Evolutionary conservation across 2,329 filamentous ascomycete genomes (phyloP), one percentile per base, ranked within the genome.

Genomic region (Fusarium nodosum): DNA sequence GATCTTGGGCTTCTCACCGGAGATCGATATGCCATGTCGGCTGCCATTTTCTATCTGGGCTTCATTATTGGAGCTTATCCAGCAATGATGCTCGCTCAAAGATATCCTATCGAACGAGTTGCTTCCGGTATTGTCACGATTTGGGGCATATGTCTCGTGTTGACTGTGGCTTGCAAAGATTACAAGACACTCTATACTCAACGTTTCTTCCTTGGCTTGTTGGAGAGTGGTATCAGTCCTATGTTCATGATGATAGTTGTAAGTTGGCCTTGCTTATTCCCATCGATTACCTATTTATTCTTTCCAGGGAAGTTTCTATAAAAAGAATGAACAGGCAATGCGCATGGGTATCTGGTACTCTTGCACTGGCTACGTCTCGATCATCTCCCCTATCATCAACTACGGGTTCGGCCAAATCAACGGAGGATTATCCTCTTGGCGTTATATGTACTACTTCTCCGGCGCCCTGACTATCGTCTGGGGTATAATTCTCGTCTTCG

Each of bases 191-290:
- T 84, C 2, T 80, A 79, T 30, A 82, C 78, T 0, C 83, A 87
- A 68, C 76, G 85, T 6, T 88, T 88, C 78, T 83, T 86, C 50
- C 79, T 89, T 2, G 87, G 87, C 0, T 80, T 87, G 8, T 74
- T 89, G 1, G 87, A 89, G 71, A 81, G 80, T 4, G 83, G 85
- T 24, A 83, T 89, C 36, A 86, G 83, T 1, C 87, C 87, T 0
- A 84, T 84, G 45, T 88, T 87, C 61, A 86, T 87, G 80, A 80
- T 86, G 52, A 85, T 87, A 44, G 80, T 86, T 3, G 77, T 73
- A 46, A 60, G 71, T 66, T 7, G 8, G n/a, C n/a, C 3, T 20
- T 11, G 8, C 36, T 7, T 16, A 7, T 16, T 12, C 11, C 3
- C 26, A 13, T 15, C 22, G 15, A 15, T 31, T 3, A 42, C 20